Evolutionary conservation across 106 monocot genomes (phyloP), one percentile per base, ranked within the genome.

Genomic region (Dendrobium officinale): DNA sequence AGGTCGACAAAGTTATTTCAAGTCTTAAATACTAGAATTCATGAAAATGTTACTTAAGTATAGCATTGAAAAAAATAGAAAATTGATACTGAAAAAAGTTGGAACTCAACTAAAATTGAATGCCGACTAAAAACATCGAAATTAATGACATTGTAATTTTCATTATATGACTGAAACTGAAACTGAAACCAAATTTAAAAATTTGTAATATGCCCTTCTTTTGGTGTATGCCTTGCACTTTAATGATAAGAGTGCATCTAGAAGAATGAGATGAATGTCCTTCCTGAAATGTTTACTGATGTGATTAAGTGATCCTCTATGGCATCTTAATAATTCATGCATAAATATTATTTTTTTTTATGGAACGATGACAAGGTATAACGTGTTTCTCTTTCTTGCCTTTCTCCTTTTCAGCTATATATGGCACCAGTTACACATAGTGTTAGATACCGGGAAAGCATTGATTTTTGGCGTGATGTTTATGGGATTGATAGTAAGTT

Each of bases 401-500:
- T 24, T 74, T 76, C 77, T 67, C n/a, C 80, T 37, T 84, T 89
- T 83, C 88, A 98, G 98, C 84, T 98, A 44, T 93, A 91, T 83
- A 91, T 98, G 98, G 98, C 98, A 55, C 98, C 98, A 41, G 86
- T 98, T 78, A 98, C 98, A 55, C 88, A 98, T 86, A 44, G 83
- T 78, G 92, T 89, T 74, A 89, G 98, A 80, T 98, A 98, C 80
- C 73, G 77, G 79, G 91, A 91, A 58, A 95, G 89, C 75, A 87
- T 98, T 80, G 98, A 98, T 75, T 98, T 98, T 82, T 98, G 98
- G 98, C 86, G 86, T 74, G 55, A 98, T 87, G 98, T 98, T 42
- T 98, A 98, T 77, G 95, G 98, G 20, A 98, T 98, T 81, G 86
- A 98, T 80, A 98, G 98, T 98, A 88, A 98, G 95, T 90, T 33